Conservation (phyloP, 371 early-diverging fungal genomes). For the Capillidium heterosporum region DNA sequence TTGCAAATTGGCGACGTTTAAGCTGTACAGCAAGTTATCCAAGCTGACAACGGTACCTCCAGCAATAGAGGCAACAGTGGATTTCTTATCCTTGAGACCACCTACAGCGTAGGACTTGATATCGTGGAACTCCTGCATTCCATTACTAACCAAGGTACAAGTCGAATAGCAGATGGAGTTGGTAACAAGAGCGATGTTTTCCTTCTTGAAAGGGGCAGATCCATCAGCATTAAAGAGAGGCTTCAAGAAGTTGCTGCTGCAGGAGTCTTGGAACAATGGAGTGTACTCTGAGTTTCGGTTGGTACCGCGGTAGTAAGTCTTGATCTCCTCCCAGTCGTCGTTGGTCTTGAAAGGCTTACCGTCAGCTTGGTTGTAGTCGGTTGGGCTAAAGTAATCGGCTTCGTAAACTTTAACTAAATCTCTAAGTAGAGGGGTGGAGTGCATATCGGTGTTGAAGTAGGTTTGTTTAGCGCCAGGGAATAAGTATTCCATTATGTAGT, state of each 20-base stretch:
- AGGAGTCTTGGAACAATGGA: neutral
- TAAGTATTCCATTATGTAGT: neutral
- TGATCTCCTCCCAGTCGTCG: neutral
- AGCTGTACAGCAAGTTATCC: neutral
- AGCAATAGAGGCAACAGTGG: neutral
- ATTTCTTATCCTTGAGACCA: neutral
- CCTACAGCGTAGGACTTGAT: neutral
- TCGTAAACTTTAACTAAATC: neutral
- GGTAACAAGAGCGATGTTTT: neutral
- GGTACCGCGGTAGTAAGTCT: neutral
- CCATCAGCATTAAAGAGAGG: neutral
- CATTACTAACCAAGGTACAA: neutral
- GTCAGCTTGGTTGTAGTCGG: neutral
- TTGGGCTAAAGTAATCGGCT: neutral
- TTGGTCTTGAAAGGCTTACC: neutral
- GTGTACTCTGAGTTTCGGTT: neutral
- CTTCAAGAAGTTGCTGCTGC: neutral
- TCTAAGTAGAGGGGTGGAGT: neutral
- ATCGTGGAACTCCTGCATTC: neutral
- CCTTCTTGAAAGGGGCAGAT: neutral
- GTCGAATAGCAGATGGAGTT: slow-evolving; percentile 1
- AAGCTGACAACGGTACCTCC: neutral
- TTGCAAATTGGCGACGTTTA: neutral
- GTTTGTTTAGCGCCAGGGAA: neutral
- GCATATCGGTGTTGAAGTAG: neutral